Evolutionary conservation across 352 stramenopile genomes (phyloP).

Genomic region (Globisporangium nodosum): DNA sequence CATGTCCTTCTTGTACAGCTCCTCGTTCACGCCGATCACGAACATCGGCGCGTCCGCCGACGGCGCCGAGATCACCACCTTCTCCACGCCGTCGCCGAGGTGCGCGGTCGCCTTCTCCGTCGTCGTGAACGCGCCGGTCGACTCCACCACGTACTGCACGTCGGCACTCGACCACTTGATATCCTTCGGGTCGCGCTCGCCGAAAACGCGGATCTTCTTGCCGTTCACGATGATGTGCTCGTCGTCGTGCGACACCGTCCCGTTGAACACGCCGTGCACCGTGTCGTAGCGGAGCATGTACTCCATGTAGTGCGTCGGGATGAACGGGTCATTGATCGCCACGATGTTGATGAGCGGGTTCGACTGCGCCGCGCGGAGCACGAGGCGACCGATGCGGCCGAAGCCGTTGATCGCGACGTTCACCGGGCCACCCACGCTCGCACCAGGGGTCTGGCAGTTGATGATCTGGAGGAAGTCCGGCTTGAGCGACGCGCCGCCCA

Average conservation of each 20-base stretch:
- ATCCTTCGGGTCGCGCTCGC: constrained; percentile 91
- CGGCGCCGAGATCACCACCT: constrained; percentile 97
- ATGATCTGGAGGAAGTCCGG: constrained; percentile 97
- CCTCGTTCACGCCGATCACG: constrained; percentile 98
- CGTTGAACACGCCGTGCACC: constrained; percentile 89
- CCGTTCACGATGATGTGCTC: constrained; percentile 91
- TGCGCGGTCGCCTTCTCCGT: constrained; percentile 92
- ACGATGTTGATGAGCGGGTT: constrained; percentile 89
- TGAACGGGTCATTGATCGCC: constrained; percentile 95
- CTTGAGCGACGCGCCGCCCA: constrained; percentile 97
- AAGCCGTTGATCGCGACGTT: constrained; percentile 99
- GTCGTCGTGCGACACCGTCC: constrained; percentile 80
- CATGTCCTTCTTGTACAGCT: constrained; percentile 92
- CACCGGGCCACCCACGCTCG: constrained; percentile 57
- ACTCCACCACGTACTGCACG: constrained; percentile 95
- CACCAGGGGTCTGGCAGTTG: constrained; percentile 76
- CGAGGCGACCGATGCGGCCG: constrained; percentile 96
- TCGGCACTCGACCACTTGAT: constrained; percentile 90
- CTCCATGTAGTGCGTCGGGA: constrained; percentile 96
- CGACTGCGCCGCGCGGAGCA: constrained; percentile 89
- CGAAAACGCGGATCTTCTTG: constrained; percentile 92
- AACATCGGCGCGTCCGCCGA: constrained; percentile 98
- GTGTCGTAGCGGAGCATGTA: constrained; percentile 94
- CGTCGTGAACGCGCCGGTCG: constrained; percentile 67
- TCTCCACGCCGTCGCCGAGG: constrained; percentile 92